Base-by-base conservation (phyloP, 2,329 filamentous ascomycete genomes). In the Parascedosporium putredinis region DNA sequence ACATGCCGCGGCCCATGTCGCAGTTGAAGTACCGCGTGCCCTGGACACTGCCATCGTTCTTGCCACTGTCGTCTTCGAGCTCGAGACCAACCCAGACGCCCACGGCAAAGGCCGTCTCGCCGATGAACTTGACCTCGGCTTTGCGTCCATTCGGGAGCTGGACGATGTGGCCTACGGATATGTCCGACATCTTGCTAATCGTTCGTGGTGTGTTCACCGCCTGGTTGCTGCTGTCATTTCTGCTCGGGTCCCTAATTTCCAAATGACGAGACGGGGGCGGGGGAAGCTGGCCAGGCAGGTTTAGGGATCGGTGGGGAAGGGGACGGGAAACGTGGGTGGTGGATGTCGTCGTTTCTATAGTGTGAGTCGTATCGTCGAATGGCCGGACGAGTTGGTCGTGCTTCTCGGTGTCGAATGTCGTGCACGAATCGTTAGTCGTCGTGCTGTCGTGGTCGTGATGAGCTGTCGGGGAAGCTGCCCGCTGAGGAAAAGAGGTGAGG, bases 31-130 rank as follows among this genome's bases (percentile, higher is more conserved):
- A 97, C 18, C 88, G 75, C 62, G 88, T 79, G 54, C 88, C 90
- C 64, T 91, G 80, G 44, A 97, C 88, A 50, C 86, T 84, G 55
- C 91, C 91, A 74, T 97, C 88, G 59, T 97, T 97, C 72, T 97
- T 97, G 27, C 93, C 91, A 18, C 77, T 79, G 49, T 83, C 73
- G 44, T 88, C 84, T 48, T 88, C 81, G 51, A 97, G 78, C 70
- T 95, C 90, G 52, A 97, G 79, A 55, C 91, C 91, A 52, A 96
- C 74, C 88, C 90, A 97, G 54, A 86, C 81, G 54, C 90, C 91
- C 5, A 76, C 71, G 51, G 88, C 82, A 67, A 97, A 95, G 58
- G 78, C 72, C 33, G 91, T 88, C 50, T 76, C 71, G 59, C 93
- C 93, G 53, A 88, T 73, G 67, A 87, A 98, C 59, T 87, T 87